phyloP scores from a whole-genome alignment of 1,284 basidiomycete species.

The Pulveroboletus sp. region DNA sequence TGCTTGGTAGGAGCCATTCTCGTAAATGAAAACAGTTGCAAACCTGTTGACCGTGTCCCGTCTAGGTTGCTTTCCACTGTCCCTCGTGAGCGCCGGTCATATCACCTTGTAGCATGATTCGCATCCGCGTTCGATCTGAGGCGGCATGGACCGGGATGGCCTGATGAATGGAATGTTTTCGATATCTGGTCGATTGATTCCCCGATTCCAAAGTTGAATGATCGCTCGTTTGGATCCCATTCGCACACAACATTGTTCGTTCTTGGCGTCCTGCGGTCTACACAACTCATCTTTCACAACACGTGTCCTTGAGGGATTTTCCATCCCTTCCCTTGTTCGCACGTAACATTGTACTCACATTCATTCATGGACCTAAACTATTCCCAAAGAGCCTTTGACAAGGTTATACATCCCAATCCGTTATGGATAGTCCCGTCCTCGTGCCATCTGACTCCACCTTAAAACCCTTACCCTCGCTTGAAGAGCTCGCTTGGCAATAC shows the following conservation, averaged over 20 bases:
- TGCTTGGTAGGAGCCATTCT: constrained; percentile 16
- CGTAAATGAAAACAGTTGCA: neutral
- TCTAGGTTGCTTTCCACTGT: constrained; percentile 7
- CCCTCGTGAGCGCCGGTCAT: neutral
- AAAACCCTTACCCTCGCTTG: constrained; percentile 3
- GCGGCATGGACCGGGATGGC: constrained; percentile 4
- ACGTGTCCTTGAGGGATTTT: neutral
- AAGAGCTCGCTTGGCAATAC: neutral
- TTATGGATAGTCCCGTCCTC: constrained; percentile 3
- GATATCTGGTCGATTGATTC: neutral
- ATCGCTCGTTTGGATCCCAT: neutral
- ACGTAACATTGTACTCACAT: neutral
- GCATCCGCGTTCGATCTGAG: neutral
- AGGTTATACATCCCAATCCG: neutral
- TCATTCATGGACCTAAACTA: neutral
- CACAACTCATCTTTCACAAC: neutral
- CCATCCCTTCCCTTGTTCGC: neutral
- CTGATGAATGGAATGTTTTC: constrained; percentile 8
- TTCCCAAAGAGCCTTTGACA: neutral
- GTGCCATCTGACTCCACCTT: neutral
- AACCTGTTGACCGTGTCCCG: constrained; percentile 6
- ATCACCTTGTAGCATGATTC: neutral
- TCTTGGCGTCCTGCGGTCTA: neutral
- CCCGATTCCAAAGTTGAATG: constrained; percentile 3
- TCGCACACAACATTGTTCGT: neutral